Evolutionary conservation across 805 yeast genomes (phyloP), one percentile per base, ranked within the genome.

Genomic region (Zygosaccharomyces pseudorouxii): DNA sequence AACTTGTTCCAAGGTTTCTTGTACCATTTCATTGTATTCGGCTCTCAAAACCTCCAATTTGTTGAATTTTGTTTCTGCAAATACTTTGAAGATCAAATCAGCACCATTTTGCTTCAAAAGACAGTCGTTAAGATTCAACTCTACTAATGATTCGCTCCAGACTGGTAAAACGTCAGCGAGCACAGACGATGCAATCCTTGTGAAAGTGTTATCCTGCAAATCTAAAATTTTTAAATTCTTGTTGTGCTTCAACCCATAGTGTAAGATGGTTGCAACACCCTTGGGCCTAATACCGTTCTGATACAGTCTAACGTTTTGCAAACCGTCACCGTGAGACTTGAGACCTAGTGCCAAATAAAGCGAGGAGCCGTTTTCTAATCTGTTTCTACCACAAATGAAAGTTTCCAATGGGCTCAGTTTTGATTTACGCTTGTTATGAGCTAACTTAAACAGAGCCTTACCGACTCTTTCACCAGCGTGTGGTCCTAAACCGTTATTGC

Each of bases 401-500:
- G 97, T 88, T 60, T 84, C 82, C 63, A 89, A 77, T 46, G 78
- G 70, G 19, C 77, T 72, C 37, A 71, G 69, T 27, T 64, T 59
- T n/a, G 67, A 64, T 42, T 67, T 67, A 54, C 72, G 66, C 69
- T 89, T 89, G 49, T 82, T 83, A 45, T 66, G 67, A 18, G 93
- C 81, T 55, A 92, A 76, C 57, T 78, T 76, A 70, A 74, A 87
- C 41, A 93, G 77, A 3, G 96, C 87, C 59, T 81, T 81, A 51
- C 97, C 99, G 53, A 93, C 86, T 65, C 96, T 80, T 49, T 92
- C 84, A 59, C 99, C 99, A 0, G 98, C 96, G 65, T 86, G 86
- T 22, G 99, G 99, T 30, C 99, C 99, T 81, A 93, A 84, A 48
- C 99, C 99, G 67, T 93, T 93, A 71, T 93, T 93, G 41, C 97